These are phyloP conservation scores for Bimuria novae-zelandiae DNA, from an alignment of 2,329 filamentous ascomycete species.

Conservation along the genomic window DNA sequence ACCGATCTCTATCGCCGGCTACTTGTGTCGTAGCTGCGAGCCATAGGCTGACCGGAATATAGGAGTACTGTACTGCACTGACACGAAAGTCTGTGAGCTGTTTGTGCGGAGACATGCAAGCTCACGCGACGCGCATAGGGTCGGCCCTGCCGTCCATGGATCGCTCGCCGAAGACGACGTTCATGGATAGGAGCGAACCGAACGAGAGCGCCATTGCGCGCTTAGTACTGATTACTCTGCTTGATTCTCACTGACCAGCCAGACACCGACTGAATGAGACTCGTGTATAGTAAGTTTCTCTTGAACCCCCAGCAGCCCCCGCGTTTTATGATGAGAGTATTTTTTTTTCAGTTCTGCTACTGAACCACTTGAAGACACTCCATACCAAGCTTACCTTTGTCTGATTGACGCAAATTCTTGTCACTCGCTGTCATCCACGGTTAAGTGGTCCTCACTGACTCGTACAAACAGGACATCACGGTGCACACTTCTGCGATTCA, in stretches of 20 bases:
- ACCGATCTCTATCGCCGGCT: slow-evolving; percentile 11
- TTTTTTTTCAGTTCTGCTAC: slow-evolving; percentile 66
- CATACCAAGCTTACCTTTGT: slow-evolving; percentile 61
- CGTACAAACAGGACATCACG: not conserved
- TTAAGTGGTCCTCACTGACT: slow-evolving; percentile 21
- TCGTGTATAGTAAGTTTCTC: slow-evolving; percentile 21
- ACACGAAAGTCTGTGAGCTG: not conserved
- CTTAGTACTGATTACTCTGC: not conserved
- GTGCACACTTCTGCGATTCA: too few relatives aligned
- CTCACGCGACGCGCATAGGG: too few relatives aligned
- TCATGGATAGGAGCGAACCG: not conserved
- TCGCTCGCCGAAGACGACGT: not conserved
- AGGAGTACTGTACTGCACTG: not conserved
- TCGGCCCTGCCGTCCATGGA: too few relatives aligned
- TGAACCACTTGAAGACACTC: slow-evolving; percentile 63
- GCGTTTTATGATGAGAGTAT: slow-evolving; percentile 44
- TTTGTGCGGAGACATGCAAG: not conserved
- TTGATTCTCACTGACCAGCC: not conserved
- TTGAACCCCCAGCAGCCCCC: not conserved
- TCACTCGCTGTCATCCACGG: not conserved
- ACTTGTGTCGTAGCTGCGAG: slow-evolving; percentile 3
- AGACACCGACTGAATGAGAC: not conserved
- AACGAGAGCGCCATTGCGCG: not conserved
- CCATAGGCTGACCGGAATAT: slow-evolving; percentile 27
- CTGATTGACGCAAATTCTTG: slow-evolving; percentile 45